Conservation (phyloP, 345 rosid species). For the Erysimum cheiranthoides region DNA sequence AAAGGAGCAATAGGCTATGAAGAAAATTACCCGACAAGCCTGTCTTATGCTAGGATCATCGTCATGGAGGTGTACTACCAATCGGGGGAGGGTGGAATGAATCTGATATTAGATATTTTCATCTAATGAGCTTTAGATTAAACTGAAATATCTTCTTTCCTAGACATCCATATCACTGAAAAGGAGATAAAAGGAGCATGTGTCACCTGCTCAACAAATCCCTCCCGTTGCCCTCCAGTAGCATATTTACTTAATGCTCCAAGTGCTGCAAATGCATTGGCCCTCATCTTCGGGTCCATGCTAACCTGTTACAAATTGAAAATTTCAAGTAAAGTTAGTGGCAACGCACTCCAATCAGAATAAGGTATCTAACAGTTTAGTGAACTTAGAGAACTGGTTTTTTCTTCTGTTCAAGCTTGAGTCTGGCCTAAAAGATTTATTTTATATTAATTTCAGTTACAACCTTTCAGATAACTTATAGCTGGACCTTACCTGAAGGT, state of each 20-base stretch:
- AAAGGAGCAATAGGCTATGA: slow-evolving; percentile 24
- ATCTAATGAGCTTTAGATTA: slow-evolving; percentile 18
- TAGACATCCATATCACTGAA: slow-evolving; percentile 25
- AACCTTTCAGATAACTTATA: background rate
- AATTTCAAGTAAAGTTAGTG: slow-evolving; percentile 24
- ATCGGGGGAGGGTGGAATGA: slow-evolving; percentile 80
- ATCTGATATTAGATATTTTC: slow-evolving; percentile 58
- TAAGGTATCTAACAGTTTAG: slow-evolving; percentile 18
- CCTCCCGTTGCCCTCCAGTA: slow-evolving; percentile 66
- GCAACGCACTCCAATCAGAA: slow-evolving; percentile 24
- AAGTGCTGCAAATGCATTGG: slow-evolving; percentile 86
- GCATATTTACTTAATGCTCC: slow-evolving; percentile 84
- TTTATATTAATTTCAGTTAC: slow-evolving; percentile 7
- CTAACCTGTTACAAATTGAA: slow-evolving; percentile 56
- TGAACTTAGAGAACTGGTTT: slow-evolving; percentile 14
- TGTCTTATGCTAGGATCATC: slow-evolving; percentile 77
- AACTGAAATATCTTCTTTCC: background rate
- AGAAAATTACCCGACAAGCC: slow-evolving; percentile 76
- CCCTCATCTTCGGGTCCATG: slow-evolving; percentile 85
- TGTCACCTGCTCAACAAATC: slow-evolving; percentile 89
- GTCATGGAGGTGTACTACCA: slow-evolving; percentile 83
- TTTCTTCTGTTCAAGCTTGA: slow-evolving; percentile 7
- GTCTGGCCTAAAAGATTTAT: background rate
- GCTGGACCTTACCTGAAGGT: slow-evolving; percentile 68
- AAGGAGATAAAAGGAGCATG: slow-evolving; percentile 3